These are phyloP conservation scores for Rhinocladiella similis DNA, from an alignment of 2,329 filamentous ascomycete genomes.

Conservation along the genomic window DNA sequence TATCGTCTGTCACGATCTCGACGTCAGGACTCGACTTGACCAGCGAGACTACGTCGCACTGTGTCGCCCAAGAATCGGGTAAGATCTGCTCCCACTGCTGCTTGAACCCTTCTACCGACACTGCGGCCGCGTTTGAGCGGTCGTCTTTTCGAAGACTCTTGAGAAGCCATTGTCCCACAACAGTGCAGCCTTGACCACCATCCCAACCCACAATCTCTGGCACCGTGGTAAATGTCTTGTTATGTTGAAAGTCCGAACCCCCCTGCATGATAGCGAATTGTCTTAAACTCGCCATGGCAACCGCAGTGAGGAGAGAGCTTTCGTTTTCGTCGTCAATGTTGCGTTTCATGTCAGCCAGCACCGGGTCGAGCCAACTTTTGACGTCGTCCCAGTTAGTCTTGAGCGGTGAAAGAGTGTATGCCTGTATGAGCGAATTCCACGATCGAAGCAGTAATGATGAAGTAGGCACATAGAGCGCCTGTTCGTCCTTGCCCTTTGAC, in stretches of 20 bases:
- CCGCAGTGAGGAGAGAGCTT: constrained; percentile 1
- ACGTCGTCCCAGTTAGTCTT: constrained; percentile 5
- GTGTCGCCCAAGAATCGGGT: constrained; percentile 21
- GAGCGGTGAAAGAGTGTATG: constrained; percentile 15
- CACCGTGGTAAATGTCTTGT: neutral
- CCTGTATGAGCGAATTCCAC: constrained; percentile 23
- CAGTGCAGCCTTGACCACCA: neutral
- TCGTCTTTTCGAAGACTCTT: neutral
- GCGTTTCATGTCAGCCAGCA: constrained; percentile 2
- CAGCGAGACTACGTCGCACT: constrained; percentile 17
- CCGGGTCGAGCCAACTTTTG: neutral
- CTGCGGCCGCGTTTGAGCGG: neutral
- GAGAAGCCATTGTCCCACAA: constrained; percentile 16
- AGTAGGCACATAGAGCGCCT: constrained; percentile 11
- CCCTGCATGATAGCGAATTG: neutral
- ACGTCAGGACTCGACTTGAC: constrained; percentile 1
- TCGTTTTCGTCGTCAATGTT: neutral
- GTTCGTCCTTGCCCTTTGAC: neutral
- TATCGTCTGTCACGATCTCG: constrained; percentile 1
- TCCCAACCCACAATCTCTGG: neutral
- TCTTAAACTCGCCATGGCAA: constrained; percentile 15
- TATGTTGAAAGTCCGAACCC: neutral
- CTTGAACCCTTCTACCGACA: constrained; percentile 13
- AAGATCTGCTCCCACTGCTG: constrained; percentile 18
- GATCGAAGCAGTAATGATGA: constrained; percentile 19